phyloP scores from a whole-genome alignment of 192 early-diverging fungal genomes.

The Coemansia sp. region DNA sequence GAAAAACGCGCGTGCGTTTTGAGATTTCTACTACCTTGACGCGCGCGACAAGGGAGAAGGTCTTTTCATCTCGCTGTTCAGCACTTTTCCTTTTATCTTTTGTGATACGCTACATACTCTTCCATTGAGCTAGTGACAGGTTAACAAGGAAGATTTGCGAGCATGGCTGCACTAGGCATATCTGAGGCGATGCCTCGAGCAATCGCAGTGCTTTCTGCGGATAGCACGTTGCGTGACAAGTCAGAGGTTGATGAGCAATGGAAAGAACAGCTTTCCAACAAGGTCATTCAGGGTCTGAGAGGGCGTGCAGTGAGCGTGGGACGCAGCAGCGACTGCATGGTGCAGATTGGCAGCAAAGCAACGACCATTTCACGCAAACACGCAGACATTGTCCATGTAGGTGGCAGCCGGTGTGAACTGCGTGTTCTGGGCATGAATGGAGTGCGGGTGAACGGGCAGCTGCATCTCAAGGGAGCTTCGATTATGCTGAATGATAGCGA shows the following conservation, averaged over 20 bases:
- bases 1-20: no score
- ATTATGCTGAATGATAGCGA: conserved; percentile 28
- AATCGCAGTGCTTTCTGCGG: no score
- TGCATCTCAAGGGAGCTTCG: conserved; percentile 22
- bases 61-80: no score
- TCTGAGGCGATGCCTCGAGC: no score
- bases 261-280: conserved; percentile 30
- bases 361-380: conserved; percentile 48
- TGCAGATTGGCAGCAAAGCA: conserved; percentile 36
- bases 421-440: conserved; percentile 48
- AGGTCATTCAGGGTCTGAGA: conserved; percentile 33
- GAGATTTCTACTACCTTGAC: no score
- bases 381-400: conserved; percentile 25
- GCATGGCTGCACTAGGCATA: no score
- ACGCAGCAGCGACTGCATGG: conserved; percentile 41
- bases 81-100: no score
- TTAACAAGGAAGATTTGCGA: no score
- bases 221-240: not conserved
- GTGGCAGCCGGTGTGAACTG: conserved; percentile 21
- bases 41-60: no score
- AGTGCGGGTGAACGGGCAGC: conserved; percentile 44
- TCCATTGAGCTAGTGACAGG: no score
- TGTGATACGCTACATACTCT: no score
- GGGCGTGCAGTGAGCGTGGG: conserved; percentile 38
- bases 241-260: conserved; percentile 9